Evolutionary conservation across 2,329 filamentous ascomycete species (phyloP).

Genomic region (Capronia coronata): DNA sequence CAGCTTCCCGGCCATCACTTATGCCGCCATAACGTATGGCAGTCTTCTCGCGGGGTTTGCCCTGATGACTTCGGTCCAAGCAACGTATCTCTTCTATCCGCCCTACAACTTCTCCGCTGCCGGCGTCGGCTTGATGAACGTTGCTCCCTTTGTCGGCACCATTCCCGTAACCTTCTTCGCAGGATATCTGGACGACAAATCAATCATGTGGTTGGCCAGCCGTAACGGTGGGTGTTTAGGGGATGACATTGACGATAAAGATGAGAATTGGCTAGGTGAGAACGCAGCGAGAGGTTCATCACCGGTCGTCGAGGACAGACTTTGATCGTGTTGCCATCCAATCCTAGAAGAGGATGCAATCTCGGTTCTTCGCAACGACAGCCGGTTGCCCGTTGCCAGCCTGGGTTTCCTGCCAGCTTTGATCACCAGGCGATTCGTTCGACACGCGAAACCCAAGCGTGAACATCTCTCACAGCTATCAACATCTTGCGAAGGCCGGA

Average conservation of each 20-base stretch:
- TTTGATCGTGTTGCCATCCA: too few species aligned
- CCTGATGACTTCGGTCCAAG: slow-evolving; percentile 31
- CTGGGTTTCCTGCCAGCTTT: slow-evolving; percentile 6
- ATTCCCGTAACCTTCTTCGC: slow-evolving; percentile 38
- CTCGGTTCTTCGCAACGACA: slow-evolving; percentile 4
- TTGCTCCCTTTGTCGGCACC: slow-evolving; percentile 37
- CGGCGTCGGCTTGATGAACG: slow-evolving; percentile 33
- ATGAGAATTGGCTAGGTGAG: too few species aligned
- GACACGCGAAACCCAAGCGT: slow-evolving; percentile 4
- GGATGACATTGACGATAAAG: too few species aligned
- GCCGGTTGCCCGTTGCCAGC: slow-evolving; percentile 4
- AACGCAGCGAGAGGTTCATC: too few species aligned
- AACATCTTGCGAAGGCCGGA: background rate
- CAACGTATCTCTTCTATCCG: slow-evolving; percentile 35
- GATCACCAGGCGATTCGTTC: background rate
- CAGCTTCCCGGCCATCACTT: slow-evolving; percentile 38
- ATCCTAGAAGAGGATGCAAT: too few species aligned
- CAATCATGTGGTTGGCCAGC: slow-evolving; percentile 39
- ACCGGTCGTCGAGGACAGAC: too few species aligned
- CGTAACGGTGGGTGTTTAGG: slow-evolving; percentile 43
- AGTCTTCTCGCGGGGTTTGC: slow-evolving; percentile 36
- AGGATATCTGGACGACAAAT: slow-evolving; percentile 37
- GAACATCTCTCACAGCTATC: slow-evolving; percentile 8
- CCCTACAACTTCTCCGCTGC: slow-evolving; percentile 33
- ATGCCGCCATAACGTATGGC: slow-evolving; percentile 38